Base-by-base conservation (phyloP, 257 asterid genomes). In the Nicotiana tomentosiformis region DNA sequence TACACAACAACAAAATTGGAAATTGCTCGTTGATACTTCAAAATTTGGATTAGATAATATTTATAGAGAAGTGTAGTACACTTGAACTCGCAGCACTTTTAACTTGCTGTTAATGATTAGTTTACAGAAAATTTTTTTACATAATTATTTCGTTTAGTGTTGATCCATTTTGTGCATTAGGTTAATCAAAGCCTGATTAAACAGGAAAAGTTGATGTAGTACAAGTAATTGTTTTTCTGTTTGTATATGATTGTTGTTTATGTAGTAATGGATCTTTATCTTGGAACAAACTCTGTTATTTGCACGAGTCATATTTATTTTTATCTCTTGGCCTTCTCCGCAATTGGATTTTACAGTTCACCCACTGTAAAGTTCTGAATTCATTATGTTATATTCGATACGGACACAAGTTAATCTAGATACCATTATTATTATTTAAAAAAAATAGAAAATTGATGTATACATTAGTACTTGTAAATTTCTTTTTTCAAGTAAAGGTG, bases 11-110 rank as follows among this genome's bases (percentile, higher is more conserved):
- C 91, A 61, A 92, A 85, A 86, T 90, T 89, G 57, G 98, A 93
- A 39, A 92, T 95, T 85, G 92, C 98, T 65, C 98, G 97, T 90
- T 93, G 92, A 93, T 83, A 80, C 33, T 26, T 56, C 35, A 37
- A 29, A 57, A 16, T 8, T 35, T 77, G 43, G 56, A 26, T 61
- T 37, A 57, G 62, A 39, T 72, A 66, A 70, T 74, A 74, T 74
- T 23, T 23, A 43, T 70, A 43, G 60, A 70, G 35, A 70, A 70
- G 51, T 70, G 35, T 70, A 74, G 79, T 74, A 74, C 51, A 7
- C 26, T 74, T 74, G 5, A 51, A 51, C 4, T 51, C 67, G 15
- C 69, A 79, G 82, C 53, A 77, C 66, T 53, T 80, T 85, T 68
- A 69, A 62, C 82, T 78, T 14, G 66, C 66, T 69, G 82, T 62